Evolutionary conservation across 768 basidiomycete genomes (phyloP), one percentile per base, ranked within the genome.

Genomic region (Boletellus emodensis): DNA sequence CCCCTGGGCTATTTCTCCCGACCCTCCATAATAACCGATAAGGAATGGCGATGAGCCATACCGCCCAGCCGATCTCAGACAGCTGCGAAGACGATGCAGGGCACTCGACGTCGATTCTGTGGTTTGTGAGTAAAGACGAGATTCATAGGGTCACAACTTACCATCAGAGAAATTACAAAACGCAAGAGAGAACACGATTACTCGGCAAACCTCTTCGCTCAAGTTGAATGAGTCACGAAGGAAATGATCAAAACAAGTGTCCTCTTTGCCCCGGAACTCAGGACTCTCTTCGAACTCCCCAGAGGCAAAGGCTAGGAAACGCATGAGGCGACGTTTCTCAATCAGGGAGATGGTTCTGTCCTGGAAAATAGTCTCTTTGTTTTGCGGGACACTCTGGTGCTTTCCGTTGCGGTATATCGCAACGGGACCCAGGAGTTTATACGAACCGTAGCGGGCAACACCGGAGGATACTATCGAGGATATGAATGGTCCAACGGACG

Each of bases 341-440:
- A 94, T 64, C 11, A 97, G 75, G 7, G 76, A 75, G 8, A 97
- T 79, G 9, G 75, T 76, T 61, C 82, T 83, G 70, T 81, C 85
- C 72, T 88, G 93, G 79, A 98, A 97, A 3, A 98, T 79, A 51
- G 90, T 88, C 66, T 94, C 94, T 66, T 96, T 97, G 71, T 82
- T 90, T 30, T 85, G 84, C 1, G 95, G 95, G 0, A 97, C 94
- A 44, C 68, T 77, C 58, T 80, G 80, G 46, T 82, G 62, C 18
- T 63, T 56, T 46, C 64, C 65, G 2, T 77, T 71, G 43, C 80
- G 72, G 59, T 82, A 84, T 39, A 91, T 71, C 35, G 75, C 80
- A 15, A 88, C 75, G 20, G 78, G 79, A 53, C 86, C 90, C 17
- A 98, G 72, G 4, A 96, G 75, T 40, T 87, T 83, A 64, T 94